Base-by-base conservation (phyloP, 768 basidiomycete genomes). In the Suillus lakei region DNA sequence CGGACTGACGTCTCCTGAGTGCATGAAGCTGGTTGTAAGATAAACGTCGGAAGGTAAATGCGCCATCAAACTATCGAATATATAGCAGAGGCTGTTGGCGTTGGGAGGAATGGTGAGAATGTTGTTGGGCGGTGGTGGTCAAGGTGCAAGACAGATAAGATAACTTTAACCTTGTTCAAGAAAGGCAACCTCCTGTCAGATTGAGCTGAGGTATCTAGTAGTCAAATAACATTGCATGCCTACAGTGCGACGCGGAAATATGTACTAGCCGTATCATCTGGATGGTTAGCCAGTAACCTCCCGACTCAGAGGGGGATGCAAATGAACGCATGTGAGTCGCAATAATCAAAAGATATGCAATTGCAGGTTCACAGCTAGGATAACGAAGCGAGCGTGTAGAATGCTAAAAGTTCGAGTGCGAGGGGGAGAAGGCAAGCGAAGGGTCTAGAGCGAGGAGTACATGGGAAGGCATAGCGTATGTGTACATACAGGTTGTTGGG, bases 1-100 rank as follows among this genome's bases (percentile, higher is more conserved):
- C 0, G 76, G 76, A 60, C 76, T 78, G 48, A 69, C 67, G 43
- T 71, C 66, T 26, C 63, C 72, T 54, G 77, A 77, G 62, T 78
- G 76, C 76, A 76, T 78, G 59, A 76, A 76, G 7, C 72, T 70
- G 64, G 48, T 73, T 21, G 75, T 76, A 54, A 76, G 69, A 51
- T 76, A 76, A 0, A 75, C 75, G 55, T 76, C 75, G 18, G 77
- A 58, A 2, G 76, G 68, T 54, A 76, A 67, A 66, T 76, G 75
- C 28, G 76, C 65, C 76, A 76, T 76, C 61, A 43, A 64, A 39
- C 54, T 67, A 43, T 65, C 41, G 32, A 32, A 62, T 26, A 30
- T 34, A 43, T 56, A 61, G 12, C 26, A 28, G 41, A 43, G 39
- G 58, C 28, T 39, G 26, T 30, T 28, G n/a, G 26, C n/a, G 41